A percentile compares a stretch with the other conserved stretches of the same genome.
Evolutionary conservation across 495 filamentous ascomycete genomes (phyloP).

Genomic region (Hypomontagnella monticulosa): DNA sequence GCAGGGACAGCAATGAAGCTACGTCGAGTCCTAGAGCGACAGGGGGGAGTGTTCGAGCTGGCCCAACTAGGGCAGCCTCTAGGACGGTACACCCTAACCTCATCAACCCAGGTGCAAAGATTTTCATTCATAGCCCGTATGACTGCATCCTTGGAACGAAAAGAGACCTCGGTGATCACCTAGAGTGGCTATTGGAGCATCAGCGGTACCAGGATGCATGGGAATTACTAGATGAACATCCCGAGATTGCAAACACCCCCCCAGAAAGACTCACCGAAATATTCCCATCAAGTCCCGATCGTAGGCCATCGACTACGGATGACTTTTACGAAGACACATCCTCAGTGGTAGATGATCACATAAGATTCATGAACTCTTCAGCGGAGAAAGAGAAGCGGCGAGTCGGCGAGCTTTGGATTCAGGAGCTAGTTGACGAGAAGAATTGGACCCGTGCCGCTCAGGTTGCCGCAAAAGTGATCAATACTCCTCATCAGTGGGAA

Average conservation of each 20-base stretch:
- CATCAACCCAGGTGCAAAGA: conserved; percentile 78
- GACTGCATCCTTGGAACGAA: conserved; percentile 90
- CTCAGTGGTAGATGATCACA: conserved; percentile 66
- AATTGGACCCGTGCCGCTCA: conserved; percentile 82
- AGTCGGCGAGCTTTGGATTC: conserved; percentile 92
- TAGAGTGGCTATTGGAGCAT: conserved; percentile 83
- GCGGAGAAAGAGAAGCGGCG: conserved; percentile 90
- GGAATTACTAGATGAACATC: conserved; percentile 86
- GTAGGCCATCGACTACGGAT: conserved; percentile 61
- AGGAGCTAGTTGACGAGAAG: conserved; percentile 75
- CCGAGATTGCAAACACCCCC: conserved; percentile 68
- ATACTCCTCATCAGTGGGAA: conserved; percentile 86
- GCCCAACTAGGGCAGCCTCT: conserved; percentile 4
- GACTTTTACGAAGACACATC: conserved; percentile 84
- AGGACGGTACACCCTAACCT: conserved; percentile 57
- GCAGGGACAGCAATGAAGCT: conserved; percentile 69
- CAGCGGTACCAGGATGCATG: conserved; percentile 84
- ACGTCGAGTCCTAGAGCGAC: conserved; percentile 45
- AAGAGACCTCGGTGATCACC: conserved; percentile 82
- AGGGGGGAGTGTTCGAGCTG: conserved; percentile 42
- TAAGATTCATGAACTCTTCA: conserved; percentile 59
- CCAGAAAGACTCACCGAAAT: conserved; percentile 43
- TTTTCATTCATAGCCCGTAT: conserved; percentile 95
- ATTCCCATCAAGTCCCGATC: conserved; percentile 59
- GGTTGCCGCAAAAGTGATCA: conserved; percentile 80